Evolutionary conservation across 495 filamentous ascomycete genomes (phyloP).

Genomic region (Penicillium diatomitis): DNA sequence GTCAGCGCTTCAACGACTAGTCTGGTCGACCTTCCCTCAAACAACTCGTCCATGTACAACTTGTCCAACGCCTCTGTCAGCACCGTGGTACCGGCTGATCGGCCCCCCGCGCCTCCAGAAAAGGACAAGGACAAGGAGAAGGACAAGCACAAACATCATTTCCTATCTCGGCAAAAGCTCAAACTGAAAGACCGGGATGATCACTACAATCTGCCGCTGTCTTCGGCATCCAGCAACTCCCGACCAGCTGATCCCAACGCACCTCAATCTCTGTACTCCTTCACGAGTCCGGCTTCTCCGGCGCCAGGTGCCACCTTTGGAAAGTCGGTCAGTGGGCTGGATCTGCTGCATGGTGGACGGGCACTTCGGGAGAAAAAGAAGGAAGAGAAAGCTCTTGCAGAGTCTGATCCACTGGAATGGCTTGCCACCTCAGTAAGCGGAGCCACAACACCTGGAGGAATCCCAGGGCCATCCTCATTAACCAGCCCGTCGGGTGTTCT

Average conservation of each 20-base stretch:
- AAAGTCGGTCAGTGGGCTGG: constrained; percentile 73
- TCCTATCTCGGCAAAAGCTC: constrained; percentile 84
- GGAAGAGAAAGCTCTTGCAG: constrained; percentile 58
- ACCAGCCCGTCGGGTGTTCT: constrained; percentile 24
- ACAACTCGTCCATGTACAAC: constrained; percentile 67
- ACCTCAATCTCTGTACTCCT: constrained; percentile 77
- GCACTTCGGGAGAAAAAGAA: constrained; percentile 85
- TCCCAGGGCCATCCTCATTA: constrained; percentile 32
- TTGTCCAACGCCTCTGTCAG: constrained; percentile 75
- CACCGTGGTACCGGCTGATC: constrained; percentile 52
- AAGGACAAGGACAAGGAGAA: constrained; percentile 35
- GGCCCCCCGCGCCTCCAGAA: constrained; percentile 19
- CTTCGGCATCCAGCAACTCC: constrained; percentile 85
- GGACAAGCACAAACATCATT: constrained; percentile 71
- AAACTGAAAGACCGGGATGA: constrained; percentile 79
- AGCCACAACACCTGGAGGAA: constrained; percentile 16
- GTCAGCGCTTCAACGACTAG: constrained; percentile 71
- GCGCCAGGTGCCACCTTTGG: constrained; percentile 57
- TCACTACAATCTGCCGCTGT: constrained; percentile 62
- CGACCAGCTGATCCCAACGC: constrained; percentile 75
- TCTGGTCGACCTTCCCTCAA: constrained; percentile 56
- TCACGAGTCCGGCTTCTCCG: constrained; percentile 59
- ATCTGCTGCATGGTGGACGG: constrained; percentile 76
- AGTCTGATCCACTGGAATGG: constrained; percentile 37
- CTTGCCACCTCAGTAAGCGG: constrained; percentile 23